phyloP scores from a whole-genome alignment of 2,329 filamentous ascomycete genomes.

The Davidsoniella virescens region DNA sequence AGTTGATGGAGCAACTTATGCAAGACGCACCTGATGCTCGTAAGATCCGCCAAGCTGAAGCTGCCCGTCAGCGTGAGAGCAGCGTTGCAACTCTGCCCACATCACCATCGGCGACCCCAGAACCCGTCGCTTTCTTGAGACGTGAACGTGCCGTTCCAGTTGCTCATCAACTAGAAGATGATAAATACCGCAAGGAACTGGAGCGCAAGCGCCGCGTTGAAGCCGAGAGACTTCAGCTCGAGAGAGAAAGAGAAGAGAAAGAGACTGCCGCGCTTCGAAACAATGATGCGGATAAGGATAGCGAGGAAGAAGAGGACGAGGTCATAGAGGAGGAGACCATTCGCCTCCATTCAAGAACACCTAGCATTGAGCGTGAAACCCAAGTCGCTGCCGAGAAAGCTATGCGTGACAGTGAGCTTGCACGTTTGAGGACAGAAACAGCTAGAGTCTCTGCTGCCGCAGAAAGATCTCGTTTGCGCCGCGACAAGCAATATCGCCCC shows the following conservation, averaged over 20 bases:
- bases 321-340: neutral
- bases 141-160: slow-evolving; percentile 8
- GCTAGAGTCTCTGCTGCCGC: too few relatives aligned
- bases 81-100: neutral
- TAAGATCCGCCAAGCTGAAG: slow-evolving; percentile 2
- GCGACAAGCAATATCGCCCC: neutral
- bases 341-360: neutral
- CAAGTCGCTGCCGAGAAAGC: neutral
- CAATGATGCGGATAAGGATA: neutral
- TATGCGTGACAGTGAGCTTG: too few relatives aligned
- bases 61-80: neutral
- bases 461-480: neutral
- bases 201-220: neutral
- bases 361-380: neutral
- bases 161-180: slow-evolving; percentile 3
- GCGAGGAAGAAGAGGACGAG: neutral
- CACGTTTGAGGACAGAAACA: too few relatives aligned
- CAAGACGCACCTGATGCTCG: slow-evolving; percentile 9
- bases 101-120: too few relatives aligned
- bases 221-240: neutral
- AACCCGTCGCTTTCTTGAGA: neutral
- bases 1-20: slow-evolving; percentile 12
- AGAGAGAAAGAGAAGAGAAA: neutral
- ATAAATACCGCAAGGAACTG: neutral
- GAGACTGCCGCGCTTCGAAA: neutral